phyloP scores from a whole-genome alignment of 768 basidiomycete genomes.

The Lactarius sanguifluus region DNA sequence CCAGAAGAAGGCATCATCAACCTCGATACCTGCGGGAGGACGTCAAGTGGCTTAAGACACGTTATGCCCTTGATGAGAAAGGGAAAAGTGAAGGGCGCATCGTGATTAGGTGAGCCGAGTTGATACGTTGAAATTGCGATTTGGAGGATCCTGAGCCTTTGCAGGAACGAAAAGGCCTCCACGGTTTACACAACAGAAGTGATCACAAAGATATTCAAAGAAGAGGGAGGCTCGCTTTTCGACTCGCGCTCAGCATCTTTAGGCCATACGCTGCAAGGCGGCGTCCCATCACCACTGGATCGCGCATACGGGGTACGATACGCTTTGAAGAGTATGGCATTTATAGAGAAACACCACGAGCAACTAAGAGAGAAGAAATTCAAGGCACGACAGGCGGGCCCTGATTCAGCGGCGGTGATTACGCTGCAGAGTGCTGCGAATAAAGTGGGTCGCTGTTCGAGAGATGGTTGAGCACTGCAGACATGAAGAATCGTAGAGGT shows the following conservation, averaged over 20 bases:
- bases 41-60: constrained; percentile 81
- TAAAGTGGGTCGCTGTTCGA: constrained; percentile 80
- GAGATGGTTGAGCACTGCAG: constrained; percentile 85
- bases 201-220: constrained; percentile 90
- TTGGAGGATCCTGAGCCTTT: background rate
- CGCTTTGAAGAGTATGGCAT: constrained; percentile 89
- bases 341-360: constrained; percentile 82
- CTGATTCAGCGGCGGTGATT: constrained; percentile 82
- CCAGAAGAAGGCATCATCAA: constrained; percentile 89
- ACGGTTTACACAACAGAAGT: constrained; percentile 88
- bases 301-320: constrained; percentile 88
- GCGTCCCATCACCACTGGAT: constrained; percentile 92
- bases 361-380: constrained; percentile 49
- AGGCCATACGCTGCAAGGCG: constrained; percentile 96
- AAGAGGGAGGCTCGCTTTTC: constrained; percentile 90
- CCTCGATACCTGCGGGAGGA: constrained; percentile 80
- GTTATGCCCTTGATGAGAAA: constrained; percentile 82
- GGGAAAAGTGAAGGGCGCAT: constrained; percentile 93
- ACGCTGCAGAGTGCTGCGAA: constrained; percentile 79
- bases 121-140: constrained; percentile 4
- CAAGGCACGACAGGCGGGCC: constrained; percentile 54
- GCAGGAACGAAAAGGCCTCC: constrained; percentile 84
- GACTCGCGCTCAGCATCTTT: constrained; percentile 95
- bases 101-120: constrained; percentile 71
- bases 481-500: constrained; percentile 87